Percentiles rank a stretch among this genome's conserved stretches.
phyloP scores from a whole-genome alignment of 148 eudicot species.

The Chenopodium formosanum region DNA sequence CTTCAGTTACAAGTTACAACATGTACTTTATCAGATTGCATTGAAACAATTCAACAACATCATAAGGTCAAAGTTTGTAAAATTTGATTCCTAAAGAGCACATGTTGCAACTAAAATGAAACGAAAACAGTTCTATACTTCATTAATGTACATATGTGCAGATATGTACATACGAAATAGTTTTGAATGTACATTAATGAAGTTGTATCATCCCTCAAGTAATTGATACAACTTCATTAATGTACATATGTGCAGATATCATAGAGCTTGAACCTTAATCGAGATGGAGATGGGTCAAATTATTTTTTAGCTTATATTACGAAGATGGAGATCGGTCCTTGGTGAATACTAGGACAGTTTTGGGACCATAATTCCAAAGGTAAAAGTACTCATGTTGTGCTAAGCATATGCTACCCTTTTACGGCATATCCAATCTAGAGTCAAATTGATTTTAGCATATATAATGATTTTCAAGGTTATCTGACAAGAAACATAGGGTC shows the following conservation, averaged over 20 bases:
- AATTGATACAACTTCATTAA: neutral
- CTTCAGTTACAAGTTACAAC: too few species aligned
- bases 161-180: neutral
- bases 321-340: neutral
- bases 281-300: neutral
- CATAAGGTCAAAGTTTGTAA: too few species aligned
- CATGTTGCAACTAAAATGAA: too few species aligned
- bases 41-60: too few species aligned
- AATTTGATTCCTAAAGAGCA: too few species aligned
- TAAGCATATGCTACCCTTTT: neutral
- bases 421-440: conserved; percentile 15
- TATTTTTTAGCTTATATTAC: neutral
- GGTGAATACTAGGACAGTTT: neutral
- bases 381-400: neutral
- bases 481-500: neutral
- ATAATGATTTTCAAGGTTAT: neutral
- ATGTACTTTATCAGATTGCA: too few species aligned
- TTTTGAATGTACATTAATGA: too few species aligned
- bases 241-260: neutral
- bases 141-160: neutral
- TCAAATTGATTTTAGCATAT: neutral
- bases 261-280: neutral
- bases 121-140: too few species aligned
- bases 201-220: neutral
- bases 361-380: neutral